A percentile compares a stretch with the other conserved stretches of the same genome.
Evolutionary conservation across 179 eudicot species (phyloP).

Genomic region (Drosera spatulata): DNA sequence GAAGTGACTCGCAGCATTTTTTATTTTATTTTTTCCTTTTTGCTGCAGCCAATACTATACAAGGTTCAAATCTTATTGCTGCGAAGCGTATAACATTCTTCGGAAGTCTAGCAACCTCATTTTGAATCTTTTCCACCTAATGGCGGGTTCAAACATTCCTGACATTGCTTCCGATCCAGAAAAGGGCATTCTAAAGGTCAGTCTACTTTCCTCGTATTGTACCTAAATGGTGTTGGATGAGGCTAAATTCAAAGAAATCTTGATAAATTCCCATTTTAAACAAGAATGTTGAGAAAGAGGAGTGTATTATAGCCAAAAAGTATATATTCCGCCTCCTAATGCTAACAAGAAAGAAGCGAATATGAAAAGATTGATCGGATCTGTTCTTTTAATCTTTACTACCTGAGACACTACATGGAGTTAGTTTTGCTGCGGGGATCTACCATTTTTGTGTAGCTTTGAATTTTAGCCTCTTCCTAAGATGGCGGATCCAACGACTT

Average conservation of each 20-base stretch:
- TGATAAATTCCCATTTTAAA: no score
- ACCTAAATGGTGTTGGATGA: no score
- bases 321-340: no score
- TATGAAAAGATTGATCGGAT: no score
- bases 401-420: no score
- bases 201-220: not conserved
- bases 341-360: no score
- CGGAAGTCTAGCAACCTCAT: slow-evolving; percentile 93
- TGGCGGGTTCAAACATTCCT: slow-evolving; percentile 98
- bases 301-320: no score
- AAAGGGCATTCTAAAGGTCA: slow-evolving; percentile 95
- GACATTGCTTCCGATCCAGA: slow-evolving; percentile 99
- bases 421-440: no score
- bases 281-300: no score
- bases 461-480: not conserved
- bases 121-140: slow-evolving; percentile 80
- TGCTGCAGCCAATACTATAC: slow-evolving; percentile 84
- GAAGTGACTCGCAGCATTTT: not conserved
- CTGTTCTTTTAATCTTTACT: no score
- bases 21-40: not conserved
- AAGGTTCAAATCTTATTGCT: slow-evolving; percentile 91
- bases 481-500: no score
- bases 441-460: not conserved
- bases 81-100: slow-evolving; percentile 97
- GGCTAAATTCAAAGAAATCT: no score